phyloP scores from a whole-genome alignment of 176 grass and related monocot species.

The Sorghum bicolor region Sorghum_bicolor_NCBIv3 NC_012873.2:61198501-61199000 shows the following conservation, averaged over 20 bases:
- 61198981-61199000: constrained; percentile 46
- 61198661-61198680: background rate
- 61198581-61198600: constrained; percentile 48
- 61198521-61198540: constrained; percentile 68
- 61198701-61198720: background rate
- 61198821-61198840: too few relatives aligned
- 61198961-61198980: constrained; percentile 54
- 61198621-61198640: background rate
- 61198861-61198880: too few relatives aligned
- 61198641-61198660: background rate
- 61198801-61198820: too few relatives aligned
- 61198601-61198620: constrained; percentile 49
- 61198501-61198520: constrained; percentile 67
- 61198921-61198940: constrained; percentile 57
- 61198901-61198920: constrained; percentile 36
- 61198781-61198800: background rate
- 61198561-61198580: constrained; percentile 59
- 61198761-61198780: background rate
- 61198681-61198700: background rate
- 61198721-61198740: constrained; percentile 5
- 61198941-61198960: constrained; percentile 55
- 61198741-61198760: background rate
- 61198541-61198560: constrained; percentile 56
- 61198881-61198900: background rate
- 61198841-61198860: too few relatives aligned